These are phyloP conservation scores for Parascedosporium putredinis DNA, from an alignment of 2,329 filamentous ascomycete species.

Conservation along the genomic window DNA sequence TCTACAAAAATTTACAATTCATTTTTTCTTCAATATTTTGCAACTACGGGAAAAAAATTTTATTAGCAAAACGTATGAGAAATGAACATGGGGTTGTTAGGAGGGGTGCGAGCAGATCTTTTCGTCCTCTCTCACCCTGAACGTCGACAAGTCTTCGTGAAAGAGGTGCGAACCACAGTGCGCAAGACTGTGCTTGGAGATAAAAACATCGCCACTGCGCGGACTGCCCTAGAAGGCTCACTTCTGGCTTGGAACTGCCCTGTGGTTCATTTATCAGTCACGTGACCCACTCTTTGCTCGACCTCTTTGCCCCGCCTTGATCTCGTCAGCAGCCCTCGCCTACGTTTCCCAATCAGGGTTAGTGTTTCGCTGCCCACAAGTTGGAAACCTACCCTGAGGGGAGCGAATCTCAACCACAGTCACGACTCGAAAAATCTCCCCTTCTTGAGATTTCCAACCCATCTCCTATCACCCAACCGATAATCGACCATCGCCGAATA, in stretches of 20 bases:
- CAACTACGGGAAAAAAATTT: no score
- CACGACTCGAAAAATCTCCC: constrained; percentile 4
- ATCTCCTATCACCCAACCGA: constrained; percentile 4
- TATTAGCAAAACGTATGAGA: no score
- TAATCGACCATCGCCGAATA: constrained; percentile 7
- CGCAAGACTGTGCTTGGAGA: neutral
- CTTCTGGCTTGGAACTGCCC: no score
- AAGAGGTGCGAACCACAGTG: neutral
- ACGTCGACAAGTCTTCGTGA: no score
- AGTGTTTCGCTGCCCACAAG: constrained; percentile 7
- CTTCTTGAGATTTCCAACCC: constrained; percentile 2
- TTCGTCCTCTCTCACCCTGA: no score
- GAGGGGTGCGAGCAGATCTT: no score
- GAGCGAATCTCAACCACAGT: constrained; percentile 4
- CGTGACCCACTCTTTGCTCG: neutral
- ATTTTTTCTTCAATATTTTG: no score
- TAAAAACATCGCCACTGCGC: no score
- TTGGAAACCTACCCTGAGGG: constrained; percentile 9
- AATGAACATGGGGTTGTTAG: no score
- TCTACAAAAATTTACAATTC: no score
- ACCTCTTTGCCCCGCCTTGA: neutral
- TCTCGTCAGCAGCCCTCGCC: constrained; percentile 7
- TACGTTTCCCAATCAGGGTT: constrained; percentile 7
- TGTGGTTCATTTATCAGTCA: no score
- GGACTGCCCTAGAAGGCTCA: no score